These are phyloP conservation scores for Pyricularia grisea DNA, from an alignment of 2,329 filamentous ascomycete species.

Conservation along the genomic window DNA sequence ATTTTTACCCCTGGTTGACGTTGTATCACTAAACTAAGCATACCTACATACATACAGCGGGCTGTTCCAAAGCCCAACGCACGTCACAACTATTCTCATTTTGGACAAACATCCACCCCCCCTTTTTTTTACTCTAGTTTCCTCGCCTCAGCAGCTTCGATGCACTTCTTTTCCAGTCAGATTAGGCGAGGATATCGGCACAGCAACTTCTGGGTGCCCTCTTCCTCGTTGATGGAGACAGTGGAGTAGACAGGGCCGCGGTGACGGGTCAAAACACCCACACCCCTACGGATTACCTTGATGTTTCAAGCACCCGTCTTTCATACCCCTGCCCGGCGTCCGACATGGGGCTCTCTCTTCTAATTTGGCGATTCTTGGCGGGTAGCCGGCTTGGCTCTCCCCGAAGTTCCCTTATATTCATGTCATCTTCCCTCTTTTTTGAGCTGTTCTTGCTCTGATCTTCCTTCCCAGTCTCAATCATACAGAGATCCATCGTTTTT, in stretches of 20 bases:
- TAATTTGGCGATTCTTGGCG: slow-evolving; percentile 26
- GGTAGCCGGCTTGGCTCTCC: slow-evolving; percentile 14
- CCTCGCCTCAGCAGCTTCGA: no score
- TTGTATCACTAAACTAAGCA: neutral
- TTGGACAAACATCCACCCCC: neutral
- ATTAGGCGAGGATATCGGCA: neutral
- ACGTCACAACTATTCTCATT: neutral
- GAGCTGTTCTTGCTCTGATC: slow-evolving; percentile 17
- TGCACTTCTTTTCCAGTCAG: neutral
- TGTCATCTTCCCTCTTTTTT: slow-evolving; percentile 13
- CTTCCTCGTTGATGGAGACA: neutral
- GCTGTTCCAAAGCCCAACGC: neutral
- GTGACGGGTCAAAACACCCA: slow-evolving; percentile 12
- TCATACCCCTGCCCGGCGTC: slow-evolving; percentile 4
- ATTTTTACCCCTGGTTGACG: neutral
- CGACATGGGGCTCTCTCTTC: neutral
- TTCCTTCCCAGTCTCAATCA: slow-evolving; percentile 16
- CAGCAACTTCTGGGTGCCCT: neutral
- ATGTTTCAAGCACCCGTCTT: slow-evolving; percentile 17
- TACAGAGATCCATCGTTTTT: slow-evolving; percentile 11
- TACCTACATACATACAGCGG: no score
- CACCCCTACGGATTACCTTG: slow-evolving; percentile 12
- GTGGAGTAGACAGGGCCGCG: neutral
- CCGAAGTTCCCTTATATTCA: slow-evolving; percentile 29
- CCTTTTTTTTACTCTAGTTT: neutral